Evolutionary conservation across 257 asterid species (phyloP).

Genomic region (Lavandula angustifolia): DNA sequence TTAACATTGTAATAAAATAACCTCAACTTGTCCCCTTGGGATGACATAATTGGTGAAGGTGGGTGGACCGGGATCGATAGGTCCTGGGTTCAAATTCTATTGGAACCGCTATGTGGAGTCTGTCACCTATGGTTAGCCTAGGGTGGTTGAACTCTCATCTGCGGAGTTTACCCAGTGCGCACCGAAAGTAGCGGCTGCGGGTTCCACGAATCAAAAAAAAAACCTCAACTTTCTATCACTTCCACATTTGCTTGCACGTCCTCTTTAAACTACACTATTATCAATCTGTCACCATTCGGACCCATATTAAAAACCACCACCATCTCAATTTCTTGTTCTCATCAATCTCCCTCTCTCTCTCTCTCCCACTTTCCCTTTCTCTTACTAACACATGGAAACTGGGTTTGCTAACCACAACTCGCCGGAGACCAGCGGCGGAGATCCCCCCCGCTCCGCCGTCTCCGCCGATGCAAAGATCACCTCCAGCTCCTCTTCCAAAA

Average conservation of each 20-base stretch:
- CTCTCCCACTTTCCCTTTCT: background rate
- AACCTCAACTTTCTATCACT: constrained; percentile 48
- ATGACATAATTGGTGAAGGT: too few relatives aligned
- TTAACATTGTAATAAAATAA: too few relatives aligned
- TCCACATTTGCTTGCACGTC: constrained; percentile 93
- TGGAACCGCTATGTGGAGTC: too few relatives aligned
- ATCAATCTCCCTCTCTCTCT: constrained; percentile 33
- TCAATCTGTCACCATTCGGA: constrained; percentile 54
- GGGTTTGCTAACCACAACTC: constrained; percentile 34
- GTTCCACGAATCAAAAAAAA: too few relatives aligned
- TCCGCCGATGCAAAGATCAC: constrained; percentile 54
- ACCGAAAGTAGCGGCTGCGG: too few relatives aligned
- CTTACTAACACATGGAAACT: too few relatives aligned
- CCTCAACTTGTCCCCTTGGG: too few relatives aligned
- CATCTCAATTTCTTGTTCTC: constrained; percentile 49
- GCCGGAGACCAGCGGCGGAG: constrained; percentile 64
- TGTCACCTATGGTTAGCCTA: too few relatives aligned
- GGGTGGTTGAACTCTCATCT: too few relatives aligned
- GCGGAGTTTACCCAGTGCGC: too few relatives aligned
- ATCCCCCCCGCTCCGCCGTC: constrained; percentile 61
- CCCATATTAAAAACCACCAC: constrained; percentile 44
- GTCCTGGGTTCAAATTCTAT: too few relatives aligned
- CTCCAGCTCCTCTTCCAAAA: constrained; percentile 63
- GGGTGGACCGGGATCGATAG: too few relatives aligned
- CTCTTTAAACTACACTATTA: constrained; percentile 52